A percentile compares a stretch with the other conserved stretches of the same genome.
Conservation (phyloP, 306 rosid genomes). For the Vicia sativa region DNA sequence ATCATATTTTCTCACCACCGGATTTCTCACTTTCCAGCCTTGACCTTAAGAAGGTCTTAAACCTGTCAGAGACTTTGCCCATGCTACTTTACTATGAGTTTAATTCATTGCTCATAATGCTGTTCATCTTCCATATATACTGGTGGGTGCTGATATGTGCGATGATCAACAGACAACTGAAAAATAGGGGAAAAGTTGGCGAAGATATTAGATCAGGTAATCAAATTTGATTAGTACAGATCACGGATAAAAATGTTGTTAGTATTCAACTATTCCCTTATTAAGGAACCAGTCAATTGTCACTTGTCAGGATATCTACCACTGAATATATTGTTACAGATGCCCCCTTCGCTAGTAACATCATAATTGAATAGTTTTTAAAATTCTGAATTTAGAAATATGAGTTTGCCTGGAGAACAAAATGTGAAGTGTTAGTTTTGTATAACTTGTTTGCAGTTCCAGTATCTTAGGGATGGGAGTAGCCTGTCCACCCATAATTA, state of each 20-base stretch:
- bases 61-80: constrained; percentile 48
- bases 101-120: constrained; percentile 78
- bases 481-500: constrained; percentile 1
- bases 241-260: constrained; percentile 7
- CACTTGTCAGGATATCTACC: constrained; percentile 16
- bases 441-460: neutral
- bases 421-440: constrained; percentile 3
- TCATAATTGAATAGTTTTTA: neutral
- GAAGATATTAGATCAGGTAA: constrained; percentile 99
- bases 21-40: constrained; percentile 70
- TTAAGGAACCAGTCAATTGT: constrained; percentile 17
- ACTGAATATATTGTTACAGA: neutral
- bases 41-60: constrained; percentile 52
- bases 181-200: constrained; percentile 91
- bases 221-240: constrained; percentile 27
- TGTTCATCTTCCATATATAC: constrained; percentile 92
- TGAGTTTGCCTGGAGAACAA: constrained; percentile 7
- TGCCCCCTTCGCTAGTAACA: constrained; percentile 1
- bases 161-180: constrained; percentile 80
- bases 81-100: constrained; percentile 67
- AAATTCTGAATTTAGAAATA: constrained; percentile 9
- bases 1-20: constrained; percentile 43
- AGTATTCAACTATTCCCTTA: constrained; percentile 26
- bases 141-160: constrained; percentile 96
- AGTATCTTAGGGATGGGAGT: constrained; percentile 23